These are phyloP conservation scores for Macrolepiota albuminosa DNA, from an alignment of 768 basidiomycete species.

Conservation along the genomic window DNA sequence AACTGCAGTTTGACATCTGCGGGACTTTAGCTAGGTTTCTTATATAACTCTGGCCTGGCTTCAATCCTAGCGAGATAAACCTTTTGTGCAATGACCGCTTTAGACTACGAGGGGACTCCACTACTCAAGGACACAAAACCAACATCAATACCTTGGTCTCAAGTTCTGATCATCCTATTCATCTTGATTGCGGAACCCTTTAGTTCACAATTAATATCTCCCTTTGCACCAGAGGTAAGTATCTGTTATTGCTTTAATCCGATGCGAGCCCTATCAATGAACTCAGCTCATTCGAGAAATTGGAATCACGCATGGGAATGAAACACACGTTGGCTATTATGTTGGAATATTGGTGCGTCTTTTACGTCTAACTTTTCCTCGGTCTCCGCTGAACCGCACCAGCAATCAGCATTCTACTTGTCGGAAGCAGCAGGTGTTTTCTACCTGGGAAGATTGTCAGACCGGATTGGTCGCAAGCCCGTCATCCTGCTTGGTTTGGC, in stretches of 20 bases:
- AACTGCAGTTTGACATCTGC: neutral
- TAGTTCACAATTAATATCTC: conserved; percentile 68
- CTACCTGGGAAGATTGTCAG: conserved; percentile 71
- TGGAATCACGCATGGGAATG: conserved; percentile 41
- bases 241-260: neutral
- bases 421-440: conserved; percentile 71
- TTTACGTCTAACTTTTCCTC: neutral
- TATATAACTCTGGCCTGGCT: neutral
- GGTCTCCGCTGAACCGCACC: conserved; percentile 1
- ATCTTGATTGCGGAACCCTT: conserved; percentile 74
- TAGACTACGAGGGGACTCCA: conserved; percentile 52
- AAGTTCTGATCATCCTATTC: conserved; percentile 62
- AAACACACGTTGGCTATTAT: conserved; percentile 61
- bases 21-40: neutral
- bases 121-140: conserved; percentile 35
- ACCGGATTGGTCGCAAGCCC: conserved; percentile 70
- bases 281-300: conserved; percentile 60
- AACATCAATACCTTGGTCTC: conserved; percentile 65
- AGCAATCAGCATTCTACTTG: conserved; percentile 78
- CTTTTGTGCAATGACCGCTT: neutral
- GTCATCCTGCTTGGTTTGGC: conserved; percentile 63
- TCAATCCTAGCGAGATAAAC: neutral
- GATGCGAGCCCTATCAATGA: neutral
- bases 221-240: conserved; percentile 62
- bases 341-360: conserved; percentile 64